Evolutionary conservation across 2,329 filamentous ascomycete genomes (phyloP), one percentile per base, ranked within the genome.

Genomic region (Hymenotorrendiella dingleyae): DNA sequence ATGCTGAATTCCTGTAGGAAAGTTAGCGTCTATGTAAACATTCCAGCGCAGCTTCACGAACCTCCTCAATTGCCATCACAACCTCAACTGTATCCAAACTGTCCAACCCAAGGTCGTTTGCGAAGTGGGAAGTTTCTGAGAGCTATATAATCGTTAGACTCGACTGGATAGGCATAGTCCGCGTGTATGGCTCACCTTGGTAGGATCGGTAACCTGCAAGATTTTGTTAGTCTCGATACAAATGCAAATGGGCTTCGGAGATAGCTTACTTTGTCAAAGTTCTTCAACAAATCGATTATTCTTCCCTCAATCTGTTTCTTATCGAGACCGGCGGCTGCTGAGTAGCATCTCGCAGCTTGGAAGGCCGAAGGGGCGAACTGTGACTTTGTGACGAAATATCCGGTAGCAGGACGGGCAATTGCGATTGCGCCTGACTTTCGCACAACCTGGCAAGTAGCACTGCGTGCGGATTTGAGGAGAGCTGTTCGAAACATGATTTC

Each of bases 61-160:
- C 85, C 82, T 98, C 93, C 79, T 98, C 93, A 70, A 98, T 97
- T 55, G 93, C 93, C 93, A 98, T 98, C 60, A 98, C 93, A 56
- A 98, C 93, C 77, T 98, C 93, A 53, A 98, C 93, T 52, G 93
- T 96, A 68, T 98, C 93, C 68, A 98, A 79, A 71, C 86, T 94
- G 74, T 98, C 93, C 61, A 98, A 76, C 54, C 90, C 93, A 53
- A 98, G 85, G 71, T 98, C 91, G 68, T 96, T 97, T 64, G 88
- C 78, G 72, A 98, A 98, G 78, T 97, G 90, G 46, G 91, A 84
- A 41, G 73, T 75, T 52, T 79, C 71, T 62, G 82, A 87, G 65
- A 98, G 87, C 91, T 97, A 59, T 47, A 27, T 48, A 23, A 11
- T 14, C 2, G 23, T 40, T 17, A 40, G 23, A 19, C 2, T n/a